Percentiles rank a stretch among this genome's conserved stretches.
phyloP scores from a whole-genome alignment of 2,329 filamentous ascomycete genomes.

The Lachnellula subtilissima region DNA sequence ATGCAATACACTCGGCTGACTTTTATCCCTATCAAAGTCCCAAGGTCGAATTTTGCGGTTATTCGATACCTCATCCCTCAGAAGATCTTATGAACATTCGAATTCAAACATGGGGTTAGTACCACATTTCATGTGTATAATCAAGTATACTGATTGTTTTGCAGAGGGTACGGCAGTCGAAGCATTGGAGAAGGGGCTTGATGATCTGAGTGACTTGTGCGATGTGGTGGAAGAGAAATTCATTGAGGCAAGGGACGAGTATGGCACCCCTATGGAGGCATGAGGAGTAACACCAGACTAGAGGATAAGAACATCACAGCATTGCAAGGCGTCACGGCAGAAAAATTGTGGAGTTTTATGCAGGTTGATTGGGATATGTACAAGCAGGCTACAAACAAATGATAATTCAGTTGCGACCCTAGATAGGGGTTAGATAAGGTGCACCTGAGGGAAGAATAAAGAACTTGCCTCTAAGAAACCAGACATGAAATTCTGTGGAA shows the following conservation, averaged over 20 bases:
- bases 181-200: constrained; percentile 83
- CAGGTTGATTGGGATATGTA: constrained; percentile 31
- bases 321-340: constrained; percentile 28
- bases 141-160: constrained; percentile 1
- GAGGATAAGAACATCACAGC: constrained; percentile 11
- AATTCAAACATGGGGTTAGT: constrained; percentile 92
- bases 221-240: constrained; percentile 94
- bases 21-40: constrained; percentile 52
- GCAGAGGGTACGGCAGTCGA: constrained; percentile 77
- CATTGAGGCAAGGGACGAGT: constrained; percentile 60
- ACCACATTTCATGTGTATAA: background rate
- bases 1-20: constrained; percentile 1
- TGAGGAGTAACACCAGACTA: constrained; percentile 1
- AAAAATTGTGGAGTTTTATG: constrained; percentile 19
- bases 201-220: constrained; percentile 85
- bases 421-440: constrained; percentile 13
- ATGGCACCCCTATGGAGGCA: constrained; percentile 23
- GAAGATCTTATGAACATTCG: constrained; percentile 95
- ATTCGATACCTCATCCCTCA: constrained; percentile 94
- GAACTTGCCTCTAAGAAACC: constrained; percentile 77
- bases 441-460: background rate
- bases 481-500: constrained; percentile 87
- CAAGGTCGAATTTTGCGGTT: constrained; percentile 95
- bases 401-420: constrained; percentile 31
- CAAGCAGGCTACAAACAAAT: constrained; percentile 23